These are phyloP conservation scores for Oryza australiensis DNA, from an alignment of 176 grass and related monocot species.

Conservation along the genomic window DNA sequence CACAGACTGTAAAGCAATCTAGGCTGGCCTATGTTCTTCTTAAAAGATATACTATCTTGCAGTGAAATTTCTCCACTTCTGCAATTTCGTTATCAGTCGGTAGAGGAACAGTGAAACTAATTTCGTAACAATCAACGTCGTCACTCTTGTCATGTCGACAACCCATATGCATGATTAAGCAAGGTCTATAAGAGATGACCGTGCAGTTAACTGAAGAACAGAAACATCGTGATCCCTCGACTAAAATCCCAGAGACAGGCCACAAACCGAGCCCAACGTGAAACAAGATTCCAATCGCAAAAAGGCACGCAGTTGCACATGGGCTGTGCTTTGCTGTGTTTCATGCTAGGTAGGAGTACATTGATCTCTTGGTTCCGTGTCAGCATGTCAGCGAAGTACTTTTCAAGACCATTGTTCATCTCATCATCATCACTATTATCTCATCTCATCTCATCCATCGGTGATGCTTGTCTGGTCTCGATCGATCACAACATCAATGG, in stretches of 20 bases:
- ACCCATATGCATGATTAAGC: neutral
- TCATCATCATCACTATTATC: conserved; percentile 7
- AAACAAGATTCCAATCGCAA: conserved; percentile 25
- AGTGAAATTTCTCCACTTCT: neutral
- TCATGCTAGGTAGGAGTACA: neutral
- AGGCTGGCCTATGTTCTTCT: neutral
- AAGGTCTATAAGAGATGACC: neutral
- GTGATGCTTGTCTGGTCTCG: neutral
- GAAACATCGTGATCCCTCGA: neutral
- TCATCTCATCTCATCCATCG: no score
- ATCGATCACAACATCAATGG: neutral
- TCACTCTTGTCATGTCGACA: neutral
- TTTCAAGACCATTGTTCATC: conserved; percentile 5
- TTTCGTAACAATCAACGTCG: neutral
- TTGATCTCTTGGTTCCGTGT: neutral
- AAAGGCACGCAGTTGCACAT: conserved; percentile 38
- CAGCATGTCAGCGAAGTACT: conserved; percentile 4
- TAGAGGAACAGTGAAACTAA: neutral
- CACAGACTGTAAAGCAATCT: neutral
- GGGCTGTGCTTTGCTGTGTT: conserved; percentile 14
- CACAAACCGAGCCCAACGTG: neutral
- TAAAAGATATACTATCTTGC: neutral
- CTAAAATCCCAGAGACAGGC: neutral
- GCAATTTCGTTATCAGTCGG: neutral
- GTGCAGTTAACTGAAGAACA: neutral